Evolutionary conservation across 202 grass and related monocot species (phyloP).

Genomic region (Panicum virgatum): DNA sequence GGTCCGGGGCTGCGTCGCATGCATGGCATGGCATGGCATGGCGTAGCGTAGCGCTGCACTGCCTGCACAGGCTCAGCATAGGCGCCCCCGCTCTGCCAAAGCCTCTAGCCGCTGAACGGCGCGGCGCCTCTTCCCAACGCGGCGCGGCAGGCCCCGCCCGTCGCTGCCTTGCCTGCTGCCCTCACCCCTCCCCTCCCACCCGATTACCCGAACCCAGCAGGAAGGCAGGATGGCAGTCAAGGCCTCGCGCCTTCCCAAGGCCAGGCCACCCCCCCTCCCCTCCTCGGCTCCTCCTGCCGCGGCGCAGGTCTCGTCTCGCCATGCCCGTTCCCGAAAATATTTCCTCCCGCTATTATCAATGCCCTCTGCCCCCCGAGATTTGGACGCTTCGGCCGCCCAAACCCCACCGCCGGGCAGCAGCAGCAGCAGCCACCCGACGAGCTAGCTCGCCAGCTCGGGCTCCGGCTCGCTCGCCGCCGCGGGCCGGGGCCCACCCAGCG

Average conservation of each 20-base stretch:
- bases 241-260: constrained; percentile 49
- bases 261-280: background rate
- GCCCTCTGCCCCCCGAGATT: constrained; percentile 20
- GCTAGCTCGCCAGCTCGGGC: too few species aligned
- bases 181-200: background rate
- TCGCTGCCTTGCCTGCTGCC: background rate
- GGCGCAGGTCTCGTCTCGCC: background rate
- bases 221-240: constrained; percentile 47
- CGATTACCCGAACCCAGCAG: background rate
- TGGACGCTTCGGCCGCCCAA: constrained; percentile 14
- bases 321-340: constrained; percentile 36
- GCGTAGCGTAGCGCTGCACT: background rate
- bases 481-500: background rate
- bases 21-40: background rate
- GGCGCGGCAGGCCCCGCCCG: background rate
- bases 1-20: background rate
- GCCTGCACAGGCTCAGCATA: background rate
- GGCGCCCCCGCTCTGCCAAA: too few species aligned
- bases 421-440: background rate
- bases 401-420: background rate
- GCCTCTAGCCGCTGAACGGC: constrained; percentile 25
- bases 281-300: background rate
- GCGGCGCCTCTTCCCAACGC: constrained; percentile 48
- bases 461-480: too few species aligned
- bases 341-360: constrained; percentile 21